phyloP scores from a whole-genome alignment of 140 eudicot species.

The Flaveria floridana region DNA sequence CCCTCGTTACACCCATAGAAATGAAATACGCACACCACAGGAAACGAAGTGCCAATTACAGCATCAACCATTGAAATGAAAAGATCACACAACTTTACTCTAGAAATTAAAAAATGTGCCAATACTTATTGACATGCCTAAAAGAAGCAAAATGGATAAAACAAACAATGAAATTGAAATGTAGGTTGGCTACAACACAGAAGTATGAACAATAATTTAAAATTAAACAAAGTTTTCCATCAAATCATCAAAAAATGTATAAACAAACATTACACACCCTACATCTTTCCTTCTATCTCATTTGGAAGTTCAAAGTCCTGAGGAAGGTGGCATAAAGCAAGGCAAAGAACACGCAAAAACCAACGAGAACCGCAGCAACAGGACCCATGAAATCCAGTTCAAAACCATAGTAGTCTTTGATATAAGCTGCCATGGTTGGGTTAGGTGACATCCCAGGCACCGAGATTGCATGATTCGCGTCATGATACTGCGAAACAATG shows the following conservation, averaged over 20 bases:
- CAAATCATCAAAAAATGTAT: slow-evolving; percentile 19
- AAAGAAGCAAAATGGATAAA: background rate
- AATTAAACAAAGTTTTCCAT: slow-evolving; percentile 12
- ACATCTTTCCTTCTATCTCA: slow-evolving; percentile 24
- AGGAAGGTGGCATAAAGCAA: slow-evolving; percentile 48
- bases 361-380: slow-evolving; percentile 48
- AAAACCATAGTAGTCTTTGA: slow-evolving; percentile 45
- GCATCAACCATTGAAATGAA: no score
- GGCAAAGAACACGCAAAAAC: slow-evolving; percentile 48
- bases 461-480: slow-evolving; percentile 20
- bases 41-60: no score
- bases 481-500: slow-evolving; percentile 57
- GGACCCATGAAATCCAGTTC: slow-evolving; percentile 53
- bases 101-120: no score
- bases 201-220: slow-evolving; percentile 24
- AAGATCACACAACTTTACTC: no score
- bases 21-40: no score
- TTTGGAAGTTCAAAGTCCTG: slow-evolving; percentile 43
- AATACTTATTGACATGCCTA: no score
- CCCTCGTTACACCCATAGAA: no score
- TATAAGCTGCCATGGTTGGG: slow-evolving; percentile 38
- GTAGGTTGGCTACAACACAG: background rate
- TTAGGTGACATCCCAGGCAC: slow-evolving; percentile 39
- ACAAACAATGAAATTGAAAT: slow-evolving; percentile 7
- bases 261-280: slow-evolving; percentile 22